Base-by-base conservation (phyloP, 164 flowering plant species). In the Platanus orientalis region DNA sequence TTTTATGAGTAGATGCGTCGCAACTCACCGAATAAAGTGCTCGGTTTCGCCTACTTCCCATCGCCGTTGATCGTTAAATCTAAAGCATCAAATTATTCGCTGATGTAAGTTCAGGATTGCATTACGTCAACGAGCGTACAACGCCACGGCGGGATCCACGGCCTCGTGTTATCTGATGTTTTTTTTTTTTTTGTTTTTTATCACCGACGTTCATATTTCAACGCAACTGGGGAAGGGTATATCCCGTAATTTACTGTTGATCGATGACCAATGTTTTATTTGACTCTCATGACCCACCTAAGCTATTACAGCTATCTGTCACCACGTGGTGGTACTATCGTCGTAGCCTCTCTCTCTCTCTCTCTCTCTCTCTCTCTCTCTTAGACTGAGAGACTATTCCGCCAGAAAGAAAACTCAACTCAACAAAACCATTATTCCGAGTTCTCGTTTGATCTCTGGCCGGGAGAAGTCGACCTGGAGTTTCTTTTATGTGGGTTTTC, bases 101-200 rank as follows among this genome's bases (percentile, higher is more conserved):
- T n/a, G n/a, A n/a, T n/a, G n/a, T n/a, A n/a, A n/a, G n/a, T n/a
- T n/a, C n/a, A n/a, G n/a, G n/a, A n/a, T n/a, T n/a, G n/a, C n/a
- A n/a, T n/a, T n/a, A n/a, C n/a, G n/a, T n/a, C n/a, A n/a, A n/a
- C n/a, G 36, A 32, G 10, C 10, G 12, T 36, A 66, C 72, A 65
- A 65, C 72, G 69, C 61, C 29, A 16, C 5, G 55, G 63, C 76
- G 72, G 44, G 72, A 73, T 73, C 69, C 72, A 53, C 76, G 76
- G 69, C 63, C 68, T n/a, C 42, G 54, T 21, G 27, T 21, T 21
- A 12, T 50, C 54, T 21, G 26, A 23, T 24, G 12, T 13, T 24
- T 7, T 0, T 52, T 0, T 26, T 52, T 52, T 26, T 12, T 52
- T 25, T 20, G 4, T 50, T 50, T 20, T 1, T 7, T 21, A 20